A percentile compares a stretch with the other conserved stretches of the same genome.
phyloP scores from a whole-genome alignment of 2,329 filamentous ascomycete genomes.

The Xylariales sp. region DNA sequence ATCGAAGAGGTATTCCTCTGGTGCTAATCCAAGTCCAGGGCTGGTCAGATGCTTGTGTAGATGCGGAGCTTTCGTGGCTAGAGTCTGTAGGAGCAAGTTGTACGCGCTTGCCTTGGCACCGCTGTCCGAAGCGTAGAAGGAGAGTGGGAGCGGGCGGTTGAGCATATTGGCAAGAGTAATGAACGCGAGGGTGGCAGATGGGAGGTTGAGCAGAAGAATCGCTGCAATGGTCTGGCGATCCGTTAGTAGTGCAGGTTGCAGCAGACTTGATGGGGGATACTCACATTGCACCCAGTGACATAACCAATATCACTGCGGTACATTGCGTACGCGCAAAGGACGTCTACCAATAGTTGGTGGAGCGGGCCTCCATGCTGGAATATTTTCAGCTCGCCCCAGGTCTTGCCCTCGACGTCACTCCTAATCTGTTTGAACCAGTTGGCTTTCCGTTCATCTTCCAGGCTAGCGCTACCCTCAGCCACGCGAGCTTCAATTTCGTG shows the following conservation, averaged over 20 bases:
- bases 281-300: slow-evolving; percentile 67
- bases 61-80: slow-evolving; percentile 58
- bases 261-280: slow-evolving; percentile 27
- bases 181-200: slow-evolving; percentile 60
- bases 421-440: slow-evolving; percentile 61
- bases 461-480: slow-evolving; percentile 42
- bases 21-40: slow-evolving; percentile 38
- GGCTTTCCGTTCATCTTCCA: slow-evolving; percentile 51
- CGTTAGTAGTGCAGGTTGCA: slow-evolving; percentile 14
- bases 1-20: slow-evolving; percentile 51
- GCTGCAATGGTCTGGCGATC: slow-evolving; percentile 61
- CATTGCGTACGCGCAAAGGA: slow-evolving; percentile 74
- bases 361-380: slow-evolving; percentile 64
- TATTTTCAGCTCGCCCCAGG: slow-evolving; percentile 69
- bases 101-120: slow-evolving; percentile 67
- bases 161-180: slow-evolving; percentile 70
- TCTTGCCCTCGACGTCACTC: slow-evolving; percentile 57
- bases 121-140: slow-evolving; percentile 67
- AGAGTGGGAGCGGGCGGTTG: slow-evolving; percentile 69
- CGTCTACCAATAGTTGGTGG: slow-evolving; percentile 63
- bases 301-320: slow-evolving; percentile 81
- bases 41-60: slow-evolving; percentile 62
- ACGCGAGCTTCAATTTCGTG: slow-evolving; percentile 56
- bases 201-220: slow-evolving; percentile 67
- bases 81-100: slow-evolving; percentile 61